Base-by-base conservation (phyloP, 2,329 filamentous ascomycete genomes). In the Neospermospora avenae region DNA sequence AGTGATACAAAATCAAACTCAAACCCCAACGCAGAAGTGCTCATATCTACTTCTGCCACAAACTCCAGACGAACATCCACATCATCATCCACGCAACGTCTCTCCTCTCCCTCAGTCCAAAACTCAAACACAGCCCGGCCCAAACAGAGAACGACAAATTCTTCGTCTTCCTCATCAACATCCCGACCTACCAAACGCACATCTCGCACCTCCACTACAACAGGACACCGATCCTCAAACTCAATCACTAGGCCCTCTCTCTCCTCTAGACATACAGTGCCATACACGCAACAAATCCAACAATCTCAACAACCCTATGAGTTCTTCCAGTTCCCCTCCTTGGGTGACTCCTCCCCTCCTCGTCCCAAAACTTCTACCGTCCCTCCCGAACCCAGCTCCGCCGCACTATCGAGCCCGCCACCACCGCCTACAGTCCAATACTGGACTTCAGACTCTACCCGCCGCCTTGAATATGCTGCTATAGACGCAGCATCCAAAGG, bases 401-500 rank as follows among this genome's bases (percentile, higher is more conserved):
- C 46, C 35, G 4, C n/a, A 55, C 18, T 46, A 57, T 4, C 73
- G 76, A 2, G 76, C 77, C 49, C 77, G 2, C 76, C 77, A 1
- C 84, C 82, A 13, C 82, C 82, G 3, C 79, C 81, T 65, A 86
- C 85, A 2, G 83, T 82, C 1, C 83, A 87, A 69, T 88, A 87
- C 73, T 88, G 85, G 85, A 87, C 84, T 1, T 86, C 83, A 67
- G 83, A 87, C 69, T 78, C 77, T 56, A 87, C 84, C 0, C 78
- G 85, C 3, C 77, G 84, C 11, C 77, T 86, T 3, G 85, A 88
- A 74, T 88, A 88, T 66, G 85, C 84, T 0, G 85, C 85, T 58
- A 88, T 88, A 42, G 85, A 88, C 53, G 84, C 84, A 0, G 84
- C 84, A 1, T 81, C 79, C 37, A 77, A 78, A 1, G 85, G 85